Evolutionary conservation across 495 filamentous ascomycete genomes (phyloP), one percentile per base, ranked within the genome.

Genomic region (Tuber calosporum): DNA sequence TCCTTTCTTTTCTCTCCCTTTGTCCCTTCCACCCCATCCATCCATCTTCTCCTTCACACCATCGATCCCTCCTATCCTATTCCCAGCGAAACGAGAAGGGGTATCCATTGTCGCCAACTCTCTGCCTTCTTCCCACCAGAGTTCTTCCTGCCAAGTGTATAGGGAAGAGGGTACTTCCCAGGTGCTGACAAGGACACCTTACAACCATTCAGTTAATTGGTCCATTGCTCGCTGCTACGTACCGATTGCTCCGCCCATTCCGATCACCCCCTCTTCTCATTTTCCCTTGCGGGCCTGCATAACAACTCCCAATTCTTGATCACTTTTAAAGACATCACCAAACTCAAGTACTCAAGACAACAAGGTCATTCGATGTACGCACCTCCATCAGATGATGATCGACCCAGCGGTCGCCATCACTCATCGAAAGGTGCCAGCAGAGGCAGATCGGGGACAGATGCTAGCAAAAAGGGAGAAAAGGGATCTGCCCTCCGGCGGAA

Each of bases 401-500:
- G 76, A 40, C 76, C 76, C 53, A 77, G 76, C 36, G 74, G 66
- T 73, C 76, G 76, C 66, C 76, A 75, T 66, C 74, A 78, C 69
- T 78, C 75, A 9, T 58, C 73, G 11, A 78, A 70, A 38, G 43
- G 53, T 62, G 30, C 71, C 45, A 74, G 76, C 39, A 78, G 77
- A 39, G 76, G 73, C 69, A 75, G 68, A n/a, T 58, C 72, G 30
- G 75, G 75, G 39, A 67, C 77, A 62, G 76, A 73, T 58, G 70
- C 72, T 26, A 41, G 69, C 42, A 72, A 69, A 67, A 83, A 78
- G 68, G 73, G 79, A 15, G 71, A 74, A 70, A 77, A 74, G 17
- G 79, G 78, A 48, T 68, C 76, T 20, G 77, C 74, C 42, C 66
- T 72, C 66, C 71, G 74, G 26, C 74, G 77, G 69, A 80, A 82